Evolutionary conservation across 805 yeast species (phyloP), one percentile per base, ranked within the genome.

Genomic region (Candida awuae): DNA sequence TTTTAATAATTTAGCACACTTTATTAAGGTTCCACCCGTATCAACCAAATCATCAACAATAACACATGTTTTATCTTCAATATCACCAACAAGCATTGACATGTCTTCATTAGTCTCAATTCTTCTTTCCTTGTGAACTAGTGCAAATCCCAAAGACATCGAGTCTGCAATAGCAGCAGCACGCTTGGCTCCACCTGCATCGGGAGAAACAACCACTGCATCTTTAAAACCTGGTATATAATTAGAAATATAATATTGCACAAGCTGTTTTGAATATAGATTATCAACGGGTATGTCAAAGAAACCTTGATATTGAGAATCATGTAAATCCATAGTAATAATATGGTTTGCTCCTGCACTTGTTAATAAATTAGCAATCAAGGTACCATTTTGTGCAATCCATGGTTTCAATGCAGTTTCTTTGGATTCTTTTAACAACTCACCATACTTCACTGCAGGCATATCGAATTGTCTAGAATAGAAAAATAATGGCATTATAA

Each of bases 161-260:
- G 83, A 74, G 62, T 92, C 99, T 2, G 98, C 98, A 44, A 92
- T 73, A 1, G 90, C 81, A 1, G 95, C 84, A 23, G 98, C 97
- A 48, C 98, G 68, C 61, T 92, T 92, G 35, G 98, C 99, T 46
- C 99, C 99, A 55, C 99, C 99, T 17, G 97, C 92, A 62, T 92
- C 99, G 0, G 99, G 99, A 1, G 96, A 86, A 25, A 92, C 97
- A 51, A 92, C 77, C 7, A 92, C 95, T 30, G 90, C 83, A 29
- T 87, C 81, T 48, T 75, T 75, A 56, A 78, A 85, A 45, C 84
- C 62, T n/a, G 94, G 90, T 40, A 92, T 78, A 46, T 70, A 68
- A 42, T 80, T 78, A 17, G 75, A 68, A 44, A 92, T 87, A 61
- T 87, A 92, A 49, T 84, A 83, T 58, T 84, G 88, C 41, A 90